phyloP scores from a whole-genome alignment of 2,329 filamentous ascomycete genomes.

The Berkeleyomyces rouxiae region DNA sequence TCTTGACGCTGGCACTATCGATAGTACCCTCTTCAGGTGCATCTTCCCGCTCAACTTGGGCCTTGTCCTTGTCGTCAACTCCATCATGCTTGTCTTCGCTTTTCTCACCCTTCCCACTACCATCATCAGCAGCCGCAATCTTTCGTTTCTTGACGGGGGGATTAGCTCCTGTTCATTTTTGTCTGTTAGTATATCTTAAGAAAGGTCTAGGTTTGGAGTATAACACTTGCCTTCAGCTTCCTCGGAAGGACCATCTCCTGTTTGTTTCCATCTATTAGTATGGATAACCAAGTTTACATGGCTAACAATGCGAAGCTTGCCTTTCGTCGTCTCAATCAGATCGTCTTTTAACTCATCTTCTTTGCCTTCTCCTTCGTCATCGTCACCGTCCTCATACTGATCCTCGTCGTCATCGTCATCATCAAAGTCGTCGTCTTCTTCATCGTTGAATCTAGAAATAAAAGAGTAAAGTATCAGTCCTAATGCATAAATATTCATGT shows the following conservation, averaged over 20 bases:
- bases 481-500: not conserved
- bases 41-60: conserved; percentile 14
- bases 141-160: conserved; percentile 37
- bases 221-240: too few species aligned
- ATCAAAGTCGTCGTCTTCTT: conserved; percentile 19
- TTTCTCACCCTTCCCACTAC: conserved; percentile 16
- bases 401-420: conserved; percentile 26
- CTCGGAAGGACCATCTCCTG: too few species aligned
- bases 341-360: conserved; percentile 21
- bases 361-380: conserved; percentile 23
- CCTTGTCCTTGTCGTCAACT: conserved; percentile 18
- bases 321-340: not conserved
- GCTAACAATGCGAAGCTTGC: conserved; percentile 6
- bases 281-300: too few species aligned
- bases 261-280: not conserved
- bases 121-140: conserved; percentile 22
- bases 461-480: not conserved
- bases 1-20: too few species aligned
- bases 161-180: conserved; percentile 19
- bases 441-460: not conserved
- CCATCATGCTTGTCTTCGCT: conserved; percentile 16
- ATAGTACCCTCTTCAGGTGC: conserved; percentile 15
- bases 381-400: conserved; percentile 24
- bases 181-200: not conserved
- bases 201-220: too few species aligned